Percentiles rank a stretch among this genome's conserved stretches.
Evolutionary conservation across 495 filamentous ascomycete genomes (phyloP).

Genomic region (Amphirosellinia nigrospora): DNA sequence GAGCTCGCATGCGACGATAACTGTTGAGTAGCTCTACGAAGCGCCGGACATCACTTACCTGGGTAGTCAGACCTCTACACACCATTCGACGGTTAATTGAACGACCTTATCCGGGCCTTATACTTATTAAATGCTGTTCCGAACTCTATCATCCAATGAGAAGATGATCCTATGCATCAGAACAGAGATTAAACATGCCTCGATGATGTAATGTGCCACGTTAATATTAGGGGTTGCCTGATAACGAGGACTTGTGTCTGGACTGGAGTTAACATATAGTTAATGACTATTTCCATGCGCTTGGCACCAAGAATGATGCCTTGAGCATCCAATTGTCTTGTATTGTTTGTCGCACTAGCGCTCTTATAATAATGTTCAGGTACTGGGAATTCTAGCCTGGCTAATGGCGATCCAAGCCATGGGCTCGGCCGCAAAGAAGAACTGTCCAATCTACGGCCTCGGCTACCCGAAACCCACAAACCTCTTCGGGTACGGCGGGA

Average conservation of each 20-base stretch:
- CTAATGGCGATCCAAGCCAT: neutral
- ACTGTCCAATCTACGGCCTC: constrained; percentile 57
- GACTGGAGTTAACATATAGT: neutral
- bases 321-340: neutral
- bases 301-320: neutral
- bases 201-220: neutral
- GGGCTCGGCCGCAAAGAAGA: constrained; percentile 35
- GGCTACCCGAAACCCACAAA: constrained; percentile 50
- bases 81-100: constrained; percentile 5
- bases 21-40: neutral
- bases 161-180: neutral
- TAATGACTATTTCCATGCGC: neutral
- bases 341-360: neutral
- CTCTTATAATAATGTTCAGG: neutral
- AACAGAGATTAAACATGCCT: neutral
- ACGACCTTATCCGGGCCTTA: neutral
- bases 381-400: neutral
- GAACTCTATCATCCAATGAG: neutral
- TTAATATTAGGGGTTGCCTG: neutral
- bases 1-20: neutral
- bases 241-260: neutral
- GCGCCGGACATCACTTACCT: neutral
- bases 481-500: constrained; percentile 34
- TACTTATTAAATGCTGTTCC: neutral
- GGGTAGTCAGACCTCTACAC: too few species aligned